Percentiles rank a stretch among this genome's conserved stretches.
These are phyloP conservation scores for Ascoidea asiatica DNA, from an alignment of 805 yeast genomes.

Conservation along the genomic window DNA sequence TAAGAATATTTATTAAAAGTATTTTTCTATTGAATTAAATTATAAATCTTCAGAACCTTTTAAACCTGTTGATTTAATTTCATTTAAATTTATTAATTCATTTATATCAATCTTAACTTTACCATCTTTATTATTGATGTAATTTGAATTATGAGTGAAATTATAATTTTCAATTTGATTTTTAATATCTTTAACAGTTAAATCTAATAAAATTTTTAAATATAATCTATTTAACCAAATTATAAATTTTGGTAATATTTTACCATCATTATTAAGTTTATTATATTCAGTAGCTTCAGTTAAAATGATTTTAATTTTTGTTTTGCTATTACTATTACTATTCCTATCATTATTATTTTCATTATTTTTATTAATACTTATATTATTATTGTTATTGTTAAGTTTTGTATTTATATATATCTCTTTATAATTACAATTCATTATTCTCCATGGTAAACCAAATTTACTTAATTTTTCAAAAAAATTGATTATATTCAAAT, in stretches of 20 bases:
- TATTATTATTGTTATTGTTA: not conserved
- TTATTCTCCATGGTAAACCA: not conserved
- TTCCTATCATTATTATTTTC: not conserved
- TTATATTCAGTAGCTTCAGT: slow-evolving; percentile 8
- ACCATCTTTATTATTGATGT: no score
- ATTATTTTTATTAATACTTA: no score
- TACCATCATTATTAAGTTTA: slow-evolving; percentile 9
- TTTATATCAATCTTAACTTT: no score
- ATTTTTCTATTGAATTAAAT: no score
- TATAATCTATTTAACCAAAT: slow-evolving; percentile 3
- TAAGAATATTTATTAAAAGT: no score
- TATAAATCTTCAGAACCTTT: no score
- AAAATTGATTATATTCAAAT: not conserved
- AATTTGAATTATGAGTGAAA: no score
- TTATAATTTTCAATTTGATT: slow-evolving; percentile 1
- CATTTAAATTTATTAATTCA: no score
- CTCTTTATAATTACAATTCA: not conserved
- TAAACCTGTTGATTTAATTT: no score
- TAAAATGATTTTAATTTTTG: not conserved
- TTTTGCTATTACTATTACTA: no score
- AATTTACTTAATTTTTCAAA: not conserved
- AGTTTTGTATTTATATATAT: not conserved
- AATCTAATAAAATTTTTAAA: slow-evolving; percentile 4
- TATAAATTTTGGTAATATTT: slow-evolving; percentile 8
- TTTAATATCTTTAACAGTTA: slow-evolving; percentile 8